phyloP scores from a whole-genome alignment of 331 rosid genomes.

The Malus hybrid region DNA sequence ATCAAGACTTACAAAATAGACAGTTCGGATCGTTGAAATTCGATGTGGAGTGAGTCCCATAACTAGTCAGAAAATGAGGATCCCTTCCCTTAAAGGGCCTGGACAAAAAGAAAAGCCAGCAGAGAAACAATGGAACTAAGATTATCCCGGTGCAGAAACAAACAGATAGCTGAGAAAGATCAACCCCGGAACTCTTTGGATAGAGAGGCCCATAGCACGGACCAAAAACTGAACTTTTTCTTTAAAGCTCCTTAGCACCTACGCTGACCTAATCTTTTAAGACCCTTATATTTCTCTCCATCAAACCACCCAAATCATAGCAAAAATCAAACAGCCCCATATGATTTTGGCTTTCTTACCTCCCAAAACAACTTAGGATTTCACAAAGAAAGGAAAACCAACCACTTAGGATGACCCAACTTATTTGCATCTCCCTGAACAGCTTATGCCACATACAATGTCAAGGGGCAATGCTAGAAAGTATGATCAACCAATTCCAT shows the following conservation, averaged over 20 bases:
- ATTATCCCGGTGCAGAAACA: background rate
- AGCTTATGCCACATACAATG: too few relatives aligned
- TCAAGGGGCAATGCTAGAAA: too few relatives aligned
- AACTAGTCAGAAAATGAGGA: too few relatives aligned
- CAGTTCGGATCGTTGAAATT: too few relatives aligned
- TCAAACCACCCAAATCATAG: background rate
- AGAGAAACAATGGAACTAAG: background rate
- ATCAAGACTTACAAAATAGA: too few relatives aligned
- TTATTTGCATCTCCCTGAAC: too few relatives aligned
- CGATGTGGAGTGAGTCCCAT: too few relatives aligned
- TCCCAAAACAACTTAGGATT: too few relatives aligned
- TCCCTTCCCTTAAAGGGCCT: too few relatives aligned
- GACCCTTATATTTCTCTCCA: background rate
- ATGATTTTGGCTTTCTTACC: too few relatives aligned
- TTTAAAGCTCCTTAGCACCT: background rate
- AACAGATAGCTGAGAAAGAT: background rate
- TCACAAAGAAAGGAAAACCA: background rate
- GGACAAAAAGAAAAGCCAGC: background rate
- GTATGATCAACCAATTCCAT: background rate
- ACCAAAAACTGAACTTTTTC: background rate
- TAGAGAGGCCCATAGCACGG: background rate
- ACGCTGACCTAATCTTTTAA: background rate
- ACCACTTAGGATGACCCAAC: too few relatives aligned
- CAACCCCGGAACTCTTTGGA: background rate
- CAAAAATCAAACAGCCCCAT: background rate